phyloP scores from a whole-genome alignment of 2,329 filamentous ascomycete genomes.

The Beauveria bassiana region DNA sequence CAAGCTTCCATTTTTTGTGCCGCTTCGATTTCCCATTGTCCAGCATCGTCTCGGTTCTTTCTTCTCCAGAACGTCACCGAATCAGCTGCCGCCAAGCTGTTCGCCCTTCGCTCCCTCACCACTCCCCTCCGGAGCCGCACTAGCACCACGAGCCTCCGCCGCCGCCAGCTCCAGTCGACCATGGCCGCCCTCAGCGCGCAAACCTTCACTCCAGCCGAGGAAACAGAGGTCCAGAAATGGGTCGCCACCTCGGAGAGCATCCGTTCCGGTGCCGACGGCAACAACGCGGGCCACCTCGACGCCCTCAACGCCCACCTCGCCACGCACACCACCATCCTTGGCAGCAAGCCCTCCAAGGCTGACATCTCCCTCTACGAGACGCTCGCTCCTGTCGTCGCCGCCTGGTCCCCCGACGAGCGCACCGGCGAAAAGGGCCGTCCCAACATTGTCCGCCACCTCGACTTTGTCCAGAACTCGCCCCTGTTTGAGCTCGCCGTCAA shows the following conservation, averaged over 20 bases:
- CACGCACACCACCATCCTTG: slow-evolving; percentile 80
- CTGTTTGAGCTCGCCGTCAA: slow-evolving; percentile 64
- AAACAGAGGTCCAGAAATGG: slow-evolving; percentile 86
- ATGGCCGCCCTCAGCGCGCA: slow-evolving; percentile 60
- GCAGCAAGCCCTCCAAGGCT: slow-evolving; percentile 80
- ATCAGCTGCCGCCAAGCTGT: slow-evolving; percentile 30
- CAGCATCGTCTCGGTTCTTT: neutral
- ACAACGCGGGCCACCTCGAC: slow-evolving; percentile 58
- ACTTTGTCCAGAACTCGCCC: slow-evolving; percentile 88
- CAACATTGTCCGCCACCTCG: slow-evolving; percentile 82
- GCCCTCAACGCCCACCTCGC: slow-evolving; percentile 82
- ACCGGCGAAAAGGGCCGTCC: slow-evolving; percentile 85
- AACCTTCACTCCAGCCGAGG: slow-evolving; percentile 70
- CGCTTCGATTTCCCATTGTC: neutral
- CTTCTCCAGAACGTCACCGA: neutral
- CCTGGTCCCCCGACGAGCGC: slow-evolving; percentile 77
- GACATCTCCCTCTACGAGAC: slow-evolving; percentile 78
- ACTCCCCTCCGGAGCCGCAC: slow-evolving; percentile 26
- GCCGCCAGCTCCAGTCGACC: slow-evolving; percentile 26
- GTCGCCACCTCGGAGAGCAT: slow-evolving; percentile 68
- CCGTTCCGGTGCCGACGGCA: slow-evolving; percentile 40
- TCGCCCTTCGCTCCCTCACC: slow-evolving; percentile 33
- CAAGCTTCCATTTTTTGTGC: neutral
- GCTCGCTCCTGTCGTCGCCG: slow-evolving; percentile 66
- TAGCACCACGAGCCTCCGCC: slow-evolving; percentile 23